Percentiles rank a stretch among this genome's conserved stretches.
phyloP scores from a whole-genome alignment of 306 rosid genomes.

The Purshia tridentata region DNA sequence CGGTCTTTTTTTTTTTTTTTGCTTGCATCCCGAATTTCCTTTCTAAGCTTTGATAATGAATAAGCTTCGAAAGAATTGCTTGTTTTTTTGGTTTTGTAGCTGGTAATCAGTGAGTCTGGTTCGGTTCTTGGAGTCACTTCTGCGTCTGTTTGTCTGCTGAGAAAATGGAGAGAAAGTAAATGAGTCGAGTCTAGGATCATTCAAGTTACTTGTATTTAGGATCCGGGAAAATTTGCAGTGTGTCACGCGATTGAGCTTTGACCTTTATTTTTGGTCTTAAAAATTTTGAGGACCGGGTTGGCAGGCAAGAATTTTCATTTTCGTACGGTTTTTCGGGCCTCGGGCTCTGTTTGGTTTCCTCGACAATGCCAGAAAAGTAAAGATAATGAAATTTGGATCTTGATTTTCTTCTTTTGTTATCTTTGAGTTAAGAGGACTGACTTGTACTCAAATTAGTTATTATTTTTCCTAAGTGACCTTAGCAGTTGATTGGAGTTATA shows the following conservation, averaged over 20 bases:
- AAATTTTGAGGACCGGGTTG: too few species aligned
- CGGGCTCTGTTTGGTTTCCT: background rate
- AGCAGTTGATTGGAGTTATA: background rate
- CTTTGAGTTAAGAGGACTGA: background rate
- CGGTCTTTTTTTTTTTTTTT: background rate
- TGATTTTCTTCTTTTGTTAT: background rate
- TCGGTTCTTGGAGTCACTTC: constrained; percentile 3
- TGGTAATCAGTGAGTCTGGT: background rate
- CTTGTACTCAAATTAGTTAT: background rate
- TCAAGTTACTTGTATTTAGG: background rate
- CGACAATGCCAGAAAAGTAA: background rate
- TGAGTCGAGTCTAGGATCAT: background rate
- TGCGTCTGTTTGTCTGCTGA: constrained; percentile 16
- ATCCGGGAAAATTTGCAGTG: background rate
- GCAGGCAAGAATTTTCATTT: too few species aligned
- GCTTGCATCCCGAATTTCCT: background rate
- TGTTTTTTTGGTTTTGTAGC: background rate
- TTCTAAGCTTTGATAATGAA: background rate
- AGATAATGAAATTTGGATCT: background rate
- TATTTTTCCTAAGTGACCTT: background rate
- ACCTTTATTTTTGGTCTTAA: background rate
- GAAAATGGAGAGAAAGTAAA: constrained; percentile 9
- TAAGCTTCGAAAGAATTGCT: background rate
- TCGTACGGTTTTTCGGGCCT: too few species aligned
- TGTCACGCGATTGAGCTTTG: background rate